phyloP scores from a whole-genome alignment of 73 alveolate genomes.

The Breviolum minutum region DNA sequence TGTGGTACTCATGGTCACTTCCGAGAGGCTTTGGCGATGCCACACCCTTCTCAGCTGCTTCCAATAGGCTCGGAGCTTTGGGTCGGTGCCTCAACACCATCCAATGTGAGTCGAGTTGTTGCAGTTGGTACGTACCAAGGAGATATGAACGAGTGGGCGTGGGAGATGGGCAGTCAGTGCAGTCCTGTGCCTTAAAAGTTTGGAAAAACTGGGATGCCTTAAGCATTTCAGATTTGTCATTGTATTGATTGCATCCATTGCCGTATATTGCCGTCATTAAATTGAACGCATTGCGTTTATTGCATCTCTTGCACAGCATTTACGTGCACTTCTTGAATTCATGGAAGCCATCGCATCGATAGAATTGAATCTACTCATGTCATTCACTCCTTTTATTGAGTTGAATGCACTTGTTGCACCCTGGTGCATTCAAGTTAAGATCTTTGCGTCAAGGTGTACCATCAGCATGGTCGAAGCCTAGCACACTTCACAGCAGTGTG shows the following conservation, averaged over 20 bases:
- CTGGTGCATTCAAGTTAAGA: too few relatives aligned
- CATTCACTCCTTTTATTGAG: too few relatives aligned
- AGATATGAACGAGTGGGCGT: slow-evolving; percentile 92
- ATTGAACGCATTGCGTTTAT: too few relatives aligned
- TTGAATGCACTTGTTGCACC: too few relatives aligned
- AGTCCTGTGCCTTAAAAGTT: background rate
- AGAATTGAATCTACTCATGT: too few relatives aligned
- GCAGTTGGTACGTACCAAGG: background rate
- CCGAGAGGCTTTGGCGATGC: slow-evolving; percentile 55
- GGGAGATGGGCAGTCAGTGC: slow-evolving; percentile 95
- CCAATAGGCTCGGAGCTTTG: slow-evolving; percentile 61
- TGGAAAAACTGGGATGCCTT: background rate
- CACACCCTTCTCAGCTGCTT: slow-evolving; percentile 57
- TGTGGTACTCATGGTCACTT: background rate
- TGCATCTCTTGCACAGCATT: too few relatives aligned
- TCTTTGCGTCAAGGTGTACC: slow-evolving; percentile 49
- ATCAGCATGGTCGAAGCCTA: slow-evolving; percentile 94
- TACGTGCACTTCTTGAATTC: too few relatives aligned
- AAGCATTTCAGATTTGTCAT: background rate
- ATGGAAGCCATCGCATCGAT: too few relatives aligned
- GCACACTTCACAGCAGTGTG: slow-evolving; percentile 92
- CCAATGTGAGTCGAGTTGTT: background rate
- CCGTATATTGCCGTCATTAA: too few relatives aligned
- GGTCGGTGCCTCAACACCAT: slow-evolving; percentile 27
- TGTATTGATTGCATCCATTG: too few relatives aligned